Evolutionary conservation across 2,329 filamentous ascomycete genomes (phyloP), one percentile per base, ranked within the genome.

Genomic region (Pyrenophora teres): DNA sequence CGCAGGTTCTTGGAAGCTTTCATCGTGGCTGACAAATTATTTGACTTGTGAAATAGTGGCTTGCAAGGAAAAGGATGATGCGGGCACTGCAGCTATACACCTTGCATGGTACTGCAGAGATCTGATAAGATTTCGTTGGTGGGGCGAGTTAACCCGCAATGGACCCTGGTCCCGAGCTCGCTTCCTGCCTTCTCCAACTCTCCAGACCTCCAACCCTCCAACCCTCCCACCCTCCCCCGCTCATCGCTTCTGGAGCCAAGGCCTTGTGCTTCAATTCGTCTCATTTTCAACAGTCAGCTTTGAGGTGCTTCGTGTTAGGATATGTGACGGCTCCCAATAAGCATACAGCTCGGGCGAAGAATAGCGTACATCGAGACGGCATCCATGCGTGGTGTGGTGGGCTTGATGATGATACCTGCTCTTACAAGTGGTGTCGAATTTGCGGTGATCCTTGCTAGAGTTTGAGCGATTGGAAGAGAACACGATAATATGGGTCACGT

Each of bases 1-100:
- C 76, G 70, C 40, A 77, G 52, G 18, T 65, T 67, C 38, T 52
- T 62, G 6, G 36, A 47, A 4, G 38, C 33, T 27, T 41, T 18
- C 62, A 65, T 66, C 1, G 30, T 36, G 9, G 10, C 4, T 5
- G 21, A 13, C 16, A 10, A 39, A 27, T n/a, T 27, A 3, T 8
- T 40, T 32, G 8, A 32, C 15, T 33, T 6, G 25, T n/a, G 15
- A 4, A 19, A 23, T 10, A 16, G 8, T 38, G 6, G 19, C 36
- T 15, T 32, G 33, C 15, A 37, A 37, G 9, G 10, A 25, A 37
- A 30, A n/a, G 9, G 16, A 21, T 40, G n/a, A 35, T 35, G 38
- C 23, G 6, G 8, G 23, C 23, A 25, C 23, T 25, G 23, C 23
- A 16, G 32, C 19, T 42, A 32, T 41, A 25, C 7, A 25, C 10